Evolutionary conservation across 2,329 filamentous ascomycete species (phyloP).

Genomic region (Aspergillus carbonarius): DNA sequence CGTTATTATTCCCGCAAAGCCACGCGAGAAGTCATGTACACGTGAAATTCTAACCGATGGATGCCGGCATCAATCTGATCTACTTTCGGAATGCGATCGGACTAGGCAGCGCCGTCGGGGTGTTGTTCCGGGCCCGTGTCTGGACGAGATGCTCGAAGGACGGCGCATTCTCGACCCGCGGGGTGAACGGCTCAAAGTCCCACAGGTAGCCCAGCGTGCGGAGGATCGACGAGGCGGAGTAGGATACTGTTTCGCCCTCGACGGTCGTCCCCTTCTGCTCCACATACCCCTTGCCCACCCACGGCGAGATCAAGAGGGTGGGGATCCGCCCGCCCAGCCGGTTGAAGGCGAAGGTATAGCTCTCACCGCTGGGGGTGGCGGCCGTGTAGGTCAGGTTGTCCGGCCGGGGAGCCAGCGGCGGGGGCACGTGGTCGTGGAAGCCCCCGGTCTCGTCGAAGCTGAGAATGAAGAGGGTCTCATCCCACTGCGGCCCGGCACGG

Average conservation of each 20-base stretch:
- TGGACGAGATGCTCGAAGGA: constrained; percentile 34
- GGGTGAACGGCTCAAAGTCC: constrained; percentile 35
- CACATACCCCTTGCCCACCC: constrained; percentile 29
- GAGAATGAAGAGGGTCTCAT: constrained; percentile 37
- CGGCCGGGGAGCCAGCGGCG: constrained; percentile 33
- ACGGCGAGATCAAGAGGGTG: constrained; percentile 32
- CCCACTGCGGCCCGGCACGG: constrained; percentile 36
- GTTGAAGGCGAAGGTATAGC: constrained; percentile 30
- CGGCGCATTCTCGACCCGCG: constrained; percentile 26
- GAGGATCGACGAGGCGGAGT: constrained; percentile 30
- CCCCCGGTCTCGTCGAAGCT: constrained; percentile 42
- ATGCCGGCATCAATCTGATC: not conserved
- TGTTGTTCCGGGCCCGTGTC: constrained; percentile 19
- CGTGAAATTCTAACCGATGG: not conserved
- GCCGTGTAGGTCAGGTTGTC: constrained; percentile 39
- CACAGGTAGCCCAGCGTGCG: constrained; percentile 35
- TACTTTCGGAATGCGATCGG: constrained; percentile 12
- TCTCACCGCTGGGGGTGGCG: constrained; percentile 24
- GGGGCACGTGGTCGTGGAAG: constrained; percentile 40
- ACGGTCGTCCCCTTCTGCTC: constrained; percentile 32
- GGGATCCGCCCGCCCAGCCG: constrained; percentile 33
- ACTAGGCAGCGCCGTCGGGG: constrained; percentile 22
- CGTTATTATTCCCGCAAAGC: no score
- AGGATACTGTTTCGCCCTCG: constrained; percentile 24
- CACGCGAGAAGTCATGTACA: not conserved